These are phyloP conservation scores for Hemerocallis citrina DNA, from an alignment of 106 monocot species.

Conservation along the genomic window DNA sequence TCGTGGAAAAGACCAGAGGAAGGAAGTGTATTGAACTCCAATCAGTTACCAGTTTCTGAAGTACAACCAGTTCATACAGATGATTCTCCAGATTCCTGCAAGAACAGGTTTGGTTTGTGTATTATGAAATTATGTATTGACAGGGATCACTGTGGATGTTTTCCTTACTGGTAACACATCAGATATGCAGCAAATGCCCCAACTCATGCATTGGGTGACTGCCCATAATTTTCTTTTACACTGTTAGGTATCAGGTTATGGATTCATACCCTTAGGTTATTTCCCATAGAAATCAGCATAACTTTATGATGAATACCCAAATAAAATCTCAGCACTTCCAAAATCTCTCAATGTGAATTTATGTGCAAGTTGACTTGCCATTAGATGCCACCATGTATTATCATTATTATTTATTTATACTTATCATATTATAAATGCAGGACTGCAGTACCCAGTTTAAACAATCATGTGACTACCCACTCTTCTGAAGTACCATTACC, in stretches of 20 bases:
- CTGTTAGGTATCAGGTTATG: too few species aligned
- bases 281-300: too few species aligned
- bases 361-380: too few species aligned
- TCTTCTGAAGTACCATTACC: slow-evolving; percentile 8
- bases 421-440: too few species aligned
- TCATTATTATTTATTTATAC: too few species aligned
- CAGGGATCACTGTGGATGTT: neutral
- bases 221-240: too few species aligned
- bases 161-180: too few species aligned
- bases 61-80: neutral
- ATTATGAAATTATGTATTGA: neutral
- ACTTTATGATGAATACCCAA: too few species aligned
- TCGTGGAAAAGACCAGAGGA: neutral
- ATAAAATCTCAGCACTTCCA: neutral
- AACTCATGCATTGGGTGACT: too few species aligned
- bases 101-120: neutral
- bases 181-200: too few species aligned
- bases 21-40: neutral
- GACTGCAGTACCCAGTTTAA: neutral
- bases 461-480: neutral
- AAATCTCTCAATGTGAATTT: neutral
- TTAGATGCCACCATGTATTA: neutral
- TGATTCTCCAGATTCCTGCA: neutral
- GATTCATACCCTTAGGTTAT: too few species aligned
- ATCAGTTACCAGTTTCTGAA: neutral